Base-by-base conservation (phyloP, 2,329 filamentous ascomycete genomes). In the Ophiostoma australiae region DNA sequence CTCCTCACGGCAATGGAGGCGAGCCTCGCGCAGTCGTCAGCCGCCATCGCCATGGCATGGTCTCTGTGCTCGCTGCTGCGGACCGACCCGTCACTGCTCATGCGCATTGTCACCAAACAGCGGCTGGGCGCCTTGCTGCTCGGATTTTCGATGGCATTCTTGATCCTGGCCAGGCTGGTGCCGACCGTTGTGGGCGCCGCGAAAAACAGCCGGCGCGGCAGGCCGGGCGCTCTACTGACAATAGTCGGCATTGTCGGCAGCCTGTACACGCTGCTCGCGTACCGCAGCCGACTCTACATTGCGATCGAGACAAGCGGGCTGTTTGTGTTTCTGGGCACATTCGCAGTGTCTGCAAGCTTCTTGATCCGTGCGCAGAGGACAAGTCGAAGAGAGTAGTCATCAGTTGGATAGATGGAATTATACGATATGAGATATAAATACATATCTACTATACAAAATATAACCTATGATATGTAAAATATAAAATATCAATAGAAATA, bases 241-340 rank as follows among this genome's bases (percentile, higher is more conserved):
- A 3, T 76, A 0, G 23, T 70, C 23, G 67, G 58, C 5, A 70
- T 69, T 2, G 72, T 65, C 0, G 73, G 70, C 3, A 69, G 35
- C 15, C 70, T 78, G 35, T 23, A 33, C 67, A 68, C 44, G 8
- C 48, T 81, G 35, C 74, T 81, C 17, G 73, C 74, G 55, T 78
- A 78, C 70, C 79, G 80, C 39, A 79, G 80, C 61, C 76, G 74
- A 52, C 79, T 82, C 69, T 82, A 79, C 72, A 76, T 83, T 6
- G 76, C 78, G 65, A 74, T 81, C 27, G 78, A 82, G 77, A 75
- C 80, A 73, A 78, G 78, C 71, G 80, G 79, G 5, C 71, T 81
- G 72, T 75, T 78, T 71, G 44, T 81, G 1, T 78, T 78, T 3
- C 13, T 74, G 17, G 76, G 73, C 17, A 72, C 76, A 3, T 1